Evolutionary conservation across 768 basidiomycete species (phyloP), one percentile per base, ranked within the genome.

Genomic region (Lactarius sanguifluus): DNA sequence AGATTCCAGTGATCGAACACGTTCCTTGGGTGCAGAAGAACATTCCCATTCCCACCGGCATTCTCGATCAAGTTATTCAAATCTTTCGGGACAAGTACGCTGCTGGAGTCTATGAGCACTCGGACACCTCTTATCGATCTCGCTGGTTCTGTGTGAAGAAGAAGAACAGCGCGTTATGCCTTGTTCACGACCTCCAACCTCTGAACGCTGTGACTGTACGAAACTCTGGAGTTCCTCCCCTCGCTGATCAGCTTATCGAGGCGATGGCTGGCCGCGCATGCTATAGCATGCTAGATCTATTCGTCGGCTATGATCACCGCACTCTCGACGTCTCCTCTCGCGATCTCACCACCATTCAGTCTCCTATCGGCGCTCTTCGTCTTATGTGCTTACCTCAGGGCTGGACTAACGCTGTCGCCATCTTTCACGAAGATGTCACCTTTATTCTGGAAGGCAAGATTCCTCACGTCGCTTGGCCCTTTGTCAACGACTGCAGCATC

Each of bases 21-120:
- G 5, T 41, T 16, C 41, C 41, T 6, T 41, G 41, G 41, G 16
- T 41, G 0, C 41, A 41, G 18, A 41, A 41, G 16, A 41, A 41
- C 6, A 41, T 41, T 6, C 41, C 41, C 5, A 41, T 41, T 6
- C 41, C 41, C 16, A 41, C 41, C 18, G 41, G 41, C 18, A 41
- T 41, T 6, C 41, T 41, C 15, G 41, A 41, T 16, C 41, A 41
- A 41, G 41, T 41, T 5, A 41, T 41, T 6, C 41, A 41, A 6
- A 41, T 41, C 16, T 41, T 41, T 18, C 41, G 41, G 16, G 41
- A 41, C 16, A 64, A 0, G 69, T 41, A 16, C 41, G 41, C 41
- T 77, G 30, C 45, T 0, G 79, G 81, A 0, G 75, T 81, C 0
- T 74, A 73, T 52, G 73, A 76, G 43, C 72, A 70, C 1, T 61